phyloP scores from a whole-genome alignment of 352 stramenopile genomes.

The Thraustochytrium striatum region DNA sequence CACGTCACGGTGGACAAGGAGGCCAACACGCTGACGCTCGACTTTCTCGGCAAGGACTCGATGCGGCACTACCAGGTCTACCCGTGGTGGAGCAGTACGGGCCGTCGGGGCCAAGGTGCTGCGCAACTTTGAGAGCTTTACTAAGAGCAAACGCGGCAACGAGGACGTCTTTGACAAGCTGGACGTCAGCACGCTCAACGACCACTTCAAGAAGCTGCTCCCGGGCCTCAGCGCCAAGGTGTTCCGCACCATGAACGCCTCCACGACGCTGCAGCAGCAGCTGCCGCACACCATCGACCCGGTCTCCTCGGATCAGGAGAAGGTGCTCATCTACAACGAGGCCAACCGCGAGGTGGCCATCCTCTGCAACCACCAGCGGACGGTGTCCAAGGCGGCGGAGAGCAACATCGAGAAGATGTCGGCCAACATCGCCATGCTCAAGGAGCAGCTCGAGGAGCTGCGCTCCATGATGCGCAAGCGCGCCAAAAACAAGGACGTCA shows the following conservation, averaged over 20 bases:
- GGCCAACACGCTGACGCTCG: constrained; percentile 91
- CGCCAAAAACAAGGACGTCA: constrained; percentile 72
- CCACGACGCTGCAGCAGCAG: constrained; percentile 96
- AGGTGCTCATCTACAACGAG: constrained; percentile 95
- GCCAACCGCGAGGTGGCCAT: constrained; percentile 99
- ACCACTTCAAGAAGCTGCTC: constrained; percentile 97
- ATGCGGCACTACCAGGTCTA: constrained; percentile 85
- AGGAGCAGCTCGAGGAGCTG: constrained; percentile 88
- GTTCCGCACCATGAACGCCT: constrained; percentile 99
- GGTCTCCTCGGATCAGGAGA: constrained; percentile 61
- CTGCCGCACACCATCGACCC: constrained; percentile 65
- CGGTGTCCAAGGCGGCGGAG: constrained; percentile 94
- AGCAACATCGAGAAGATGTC: constrained; percentile 87
- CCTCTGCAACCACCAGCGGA: constrained; percentile 99
- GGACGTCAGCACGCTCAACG: constrained; percentile 90
- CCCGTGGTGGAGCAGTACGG: constrained; percentile 45
- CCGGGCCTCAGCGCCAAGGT: constrained; percentile 98
- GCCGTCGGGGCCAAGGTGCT: constrained; percentile 82
- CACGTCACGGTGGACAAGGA: constrained; percentile 76
- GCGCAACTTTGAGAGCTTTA: constrained; percentile 94
- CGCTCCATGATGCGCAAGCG: constrained; percentile 71
- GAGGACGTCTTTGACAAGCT: constrained; percentile 95
- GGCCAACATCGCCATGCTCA: constrained; percentile 69
- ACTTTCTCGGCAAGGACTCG: constrained; percentile 99
- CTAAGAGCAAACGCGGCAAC: constrained; percentile 83